These are phyloP conservation scores for Leccinellum rugosiceps DNA, from an alignment of 768 basidiomycete genomes.

Conservation along the genomic window DNA sequence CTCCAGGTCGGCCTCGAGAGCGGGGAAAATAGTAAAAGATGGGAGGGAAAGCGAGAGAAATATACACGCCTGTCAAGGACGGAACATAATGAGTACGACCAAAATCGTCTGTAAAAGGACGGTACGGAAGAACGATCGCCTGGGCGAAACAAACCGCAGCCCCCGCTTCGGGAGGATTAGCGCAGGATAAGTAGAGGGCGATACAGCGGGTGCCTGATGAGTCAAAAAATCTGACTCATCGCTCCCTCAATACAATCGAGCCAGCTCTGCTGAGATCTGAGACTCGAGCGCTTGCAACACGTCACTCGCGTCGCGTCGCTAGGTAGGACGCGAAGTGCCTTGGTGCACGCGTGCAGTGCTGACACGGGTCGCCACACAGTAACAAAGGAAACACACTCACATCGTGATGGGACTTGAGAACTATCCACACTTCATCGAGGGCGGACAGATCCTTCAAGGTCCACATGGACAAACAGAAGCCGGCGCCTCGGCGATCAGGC, in stretches of 20 bases:
- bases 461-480: constrained; percentile 48
- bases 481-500: constrained; percentile 2
- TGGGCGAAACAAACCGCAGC: constrained; percentile 10
- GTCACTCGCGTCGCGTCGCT: not conserved
- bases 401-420: constrained; percentile 60
- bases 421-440: constrained; percentile 47
- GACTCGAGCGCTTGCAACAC: not conserved
- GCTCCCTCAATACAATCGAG: constrained; percentile 1
- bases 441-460: constrained; percentile 35
- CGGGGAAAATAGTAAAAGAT: constrained; percentile 47
- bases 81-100: constrained; percentile 16
- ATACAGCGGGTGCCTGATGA: constrained; percentile 18
- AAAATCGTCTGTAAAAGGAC: constrained; percentile 6
- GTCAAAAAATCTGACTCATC: constrained; percentile 18
- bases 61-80: constrained; percentile 45
- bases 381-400: constrained; percentile 35
- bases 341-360: constrained; percentile 1
- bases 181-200: not conserved
- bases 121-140: constrained; percentile 15
- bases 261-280: constrained; percentile 1
- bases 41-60: constrained; percentile 51
- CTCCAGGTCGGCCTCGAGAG: constrained; percentile 61
- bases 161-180: not conserved
- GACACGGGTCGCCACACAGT: not conserved
- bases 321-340: not conserved